Conservation (phyloP, 2,329 filamentous ascomycete genomes). For the Diplodia scrobiculata region DNA sequence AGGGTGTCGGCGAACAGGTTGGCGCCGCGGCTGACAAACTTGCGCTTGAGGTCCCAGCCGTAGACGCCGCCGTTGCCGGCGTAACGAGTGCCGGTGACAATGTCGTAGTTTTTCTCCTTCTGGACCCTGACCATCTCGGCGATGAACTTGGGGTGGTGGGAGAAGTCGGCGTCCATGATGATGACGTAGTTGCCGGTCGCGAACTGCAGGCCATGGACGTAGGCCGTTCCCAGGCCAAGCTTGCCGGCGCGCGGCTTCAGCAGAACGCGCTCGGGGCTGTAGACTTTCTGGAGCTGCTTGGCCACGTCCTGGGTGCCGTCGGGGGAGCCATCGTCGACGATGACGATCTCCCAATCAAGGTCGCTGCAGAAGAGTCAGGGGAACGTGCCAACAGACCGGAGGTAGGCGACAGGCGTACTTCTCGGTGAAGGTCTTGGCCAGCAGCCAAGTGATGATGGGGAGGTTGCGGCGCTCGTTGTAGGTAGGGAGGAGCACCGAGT, state of each 20-base stretch:
- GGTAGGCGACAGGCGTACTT: slow-evolving; percentile 59
- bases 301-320: slow-evolving; percentile 93
- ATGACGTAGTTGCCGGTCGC: slow-evolving; percentile 92
- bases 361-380: slow-evolving; percentile 59
- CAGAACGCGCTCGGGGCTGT: slow-evolving; percentile 71
- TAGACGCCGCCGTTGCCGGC: slow-evolving; percentile 82
- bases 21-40: slow-evolving; percentile 78
- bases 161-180: slow-evolving; percentile 99
- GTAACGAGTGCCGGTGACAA: slow-evolving; percentile 95
- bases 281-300: slow-evolving; percentile 84
- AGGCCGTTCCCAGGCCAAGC: slow-evolving; percentile 93
- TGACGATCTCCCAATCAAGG: slow-evolving; percentile 94
- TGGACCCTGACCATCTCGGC: slow-evolving; percentile 87
- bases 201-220: slow-evolving; percentile 91
- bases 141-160: slow-evolving; percentile 99
- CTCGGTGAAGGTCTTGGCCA: slow-evolving; percentile 88
- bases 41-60: slow-evolving; percentile 88
- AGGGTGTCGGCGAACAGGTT: slow-evolving; percentile 96
- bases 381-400: slow-evolving; percentile 59
- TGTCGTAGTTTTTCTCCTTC: slow-evolving; percentile 79
- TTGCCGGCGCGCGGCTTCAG: slow-evolving; percentile 91
- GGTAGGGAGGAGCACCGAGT: slow-evolving; percentile 95
- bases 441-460: slow-evolving; percentile 90
- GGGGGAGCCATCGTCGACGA: slow-evolving; percentile 96
- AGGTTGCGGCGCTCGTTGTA: slow-evolving; percentile 99